Evolutionary conservation across 2,329 filamentous ascomycete species (phyloP).

Genomic region (Endoconidiophora polonica): DNA sequence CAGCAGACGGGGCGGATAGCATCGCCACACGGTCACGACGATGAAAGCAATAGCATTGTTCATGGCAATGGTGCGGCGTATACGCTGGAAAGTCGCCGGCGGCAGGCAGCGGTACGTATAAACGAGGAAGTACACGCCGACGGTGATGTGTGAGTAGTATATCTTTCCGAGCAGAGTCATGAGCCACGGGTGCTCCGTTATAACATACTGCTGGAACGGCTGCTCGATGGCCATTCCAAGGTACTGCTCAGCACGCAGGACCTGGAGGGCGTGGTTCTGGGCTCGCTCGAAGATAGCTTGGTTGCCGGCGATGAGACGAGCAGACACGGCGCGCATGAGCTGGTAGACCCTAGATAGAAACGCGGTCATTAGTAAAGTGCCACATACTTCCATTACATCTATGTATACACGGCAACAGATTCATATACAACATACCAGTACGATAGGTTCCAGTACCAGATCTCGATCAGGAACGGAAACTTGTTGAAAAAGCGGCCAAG

Average conservation of each 20-base stretch:
- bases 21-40: conserved; percentile 30
- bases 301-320: conserved; percentile 24
- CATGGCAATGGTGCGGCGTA: conserved; percentile 30
- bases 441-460: conserved; percentile 23
- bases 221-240: conserved; percentile 26
- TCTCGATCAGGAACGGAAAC: conserved; percentile 21
- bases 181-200: conserved; percentile 21
- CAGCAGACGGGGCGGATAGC: conserved; percentile 31
- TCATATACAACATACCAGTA: conserved; percentile 18
- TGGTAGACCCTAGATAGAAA: conserved; percentile 23
- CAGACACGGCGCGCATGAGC: conserved; percentile 26
- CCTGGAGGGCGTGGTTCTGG: conserved; percentile 23
- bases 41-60: conserved; percentile 32
- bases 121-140: conserved; percentile 29
- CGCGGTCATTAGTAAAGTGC: neutral
- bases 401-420: neutral
- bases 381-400: no score
- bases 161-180: conserved; percentile 25
- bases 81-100: conserved; percentile 22
- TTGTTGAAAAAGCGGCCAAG: conserved; percentile 19
- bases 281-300: conserved; percentile 23
- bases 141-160: conserved; percentile 30
- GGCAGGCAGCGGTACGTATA: conserved; percentile 31
- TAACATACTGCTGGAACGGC: conserved; percentile 23
- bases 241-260: conserved; percentile 23